phyloP scores from a whole-genome alignment of 108 stramenopile genomes.

The Nitzschia sp. region DNA sequence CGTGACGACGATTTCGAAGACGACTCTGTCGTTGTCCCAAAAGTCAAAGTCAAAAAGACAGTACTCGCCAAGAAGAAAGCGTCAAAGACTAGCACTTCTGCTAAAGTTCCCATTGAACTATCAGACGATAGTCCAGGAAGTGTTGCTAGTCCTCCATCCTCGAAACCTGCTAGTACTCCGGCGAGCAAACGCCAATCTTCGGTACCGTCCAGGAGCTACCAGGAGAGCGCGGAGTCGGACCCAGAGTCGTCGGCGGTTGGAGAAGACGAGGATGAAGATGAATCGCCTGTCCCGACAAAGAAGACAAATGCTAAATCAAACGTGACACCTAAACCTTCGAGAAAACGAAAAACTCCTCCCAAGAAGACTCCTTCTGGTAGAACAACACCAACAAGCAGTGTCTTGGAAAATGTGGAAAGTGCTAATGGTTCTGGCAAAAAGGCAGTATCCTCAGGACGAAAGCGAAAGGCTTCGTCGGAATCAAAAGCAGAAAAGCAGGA shows the following conservation, averaged over 20 bases:
- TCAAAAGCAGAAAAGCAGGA: background rate
- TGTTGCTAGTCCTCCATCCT: no score
- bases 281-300: background rate
- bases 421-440: background rate
- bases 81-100: background rate
- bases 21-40: slow-evolving; percentile 8
- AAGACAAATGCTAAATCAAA: background rate
- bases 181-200: background rate
- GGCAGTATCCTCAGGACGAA: background rate
- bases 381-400: background rate
- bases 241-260: no score
- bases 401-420: background rate
- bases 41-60: slow-evolving; percentile 2
- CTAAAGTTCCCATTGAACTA: slow-evolving; percentile 5
- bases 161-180: background rate
- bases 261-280: background rate
- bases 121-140: background rate
- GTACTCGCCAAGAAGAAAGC: background rate
- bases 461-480: background rate
- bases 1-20: slow-evolving; percentile 8
- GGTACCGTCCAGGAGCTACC: background rate
- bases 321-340: background rate
- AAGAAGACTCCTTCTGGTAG: background rate
- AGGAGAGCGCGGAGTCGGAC: no score
- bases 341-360: background rate